Evolutionary conservation across 2,329 filamentous ascomycete species (phyloP).

Genomic region (Coleophoma eucalyptorum): DNA sequence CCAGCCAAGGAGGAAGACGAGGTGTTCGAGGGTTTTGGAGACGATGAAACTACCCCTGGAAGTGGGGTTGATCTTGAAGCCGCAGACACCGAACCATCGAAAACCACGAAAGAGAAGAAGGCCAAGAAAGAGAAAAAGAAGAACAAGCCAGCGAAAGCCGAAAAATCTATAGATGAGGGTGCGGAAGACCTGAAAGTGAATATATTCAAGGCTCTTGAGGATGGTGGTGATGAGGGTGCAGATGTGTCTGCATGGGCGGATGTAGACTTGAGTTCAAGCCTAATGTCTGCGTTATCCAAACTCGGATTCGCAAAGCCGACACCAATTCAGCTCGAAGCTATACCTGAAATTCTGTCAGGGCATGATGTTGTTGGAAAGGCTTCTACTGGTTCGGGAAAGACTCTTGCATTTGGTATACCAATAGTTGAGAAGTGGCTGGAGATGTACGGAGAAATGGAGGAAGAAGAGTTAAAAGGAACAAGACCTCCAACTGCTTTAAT

Average conservation of each 20-base stretch:
- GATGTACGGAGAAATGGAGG: conserved; percentile 34
- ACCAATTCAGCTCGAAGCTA: conserved; percentile 72
- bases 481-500: conserved; percentile 70
- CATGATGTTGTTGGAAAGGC: conserved; percentile 95
- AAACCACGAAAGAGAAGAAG: conserved; percentile 26
- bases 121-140: conserved; percentile 20
- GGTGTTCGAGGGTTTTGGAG: conserved; percentile 60
- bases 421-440: conserved; percentile 82
- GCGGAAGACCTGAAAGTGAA: conserved; percentile 25
- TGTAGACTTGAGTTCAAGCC: conserved; percentile 67
- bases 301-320: conserved; percentile 81
- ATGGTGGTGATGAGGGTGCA: conserved; percentile 53
- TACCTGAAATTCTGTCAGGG: conserved; percentile 77
- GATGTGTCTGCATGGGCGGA: conserved; percentile 77
- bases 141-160: conserved; percentile 25
- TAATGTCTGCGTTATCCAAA: conserved; percentile 71
- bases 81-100: conserved; percentile 22
- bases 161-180: conserved; percentile 20
- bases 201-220: conserved; percentile 40
- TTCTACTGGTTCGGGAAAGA: conserved; percentile 94
- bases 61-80: conserved; percentile 20
- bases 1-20: conserved; percentile 42
- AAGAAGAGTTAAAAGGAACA: conserved; percentile 29
- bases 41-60: conserved; percentile 34
- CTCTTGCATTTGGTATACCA: conserved; percentile 88